Conservation (phyloP, 208 protist species). For the Acanthamoeba rhysodes region DNA sequence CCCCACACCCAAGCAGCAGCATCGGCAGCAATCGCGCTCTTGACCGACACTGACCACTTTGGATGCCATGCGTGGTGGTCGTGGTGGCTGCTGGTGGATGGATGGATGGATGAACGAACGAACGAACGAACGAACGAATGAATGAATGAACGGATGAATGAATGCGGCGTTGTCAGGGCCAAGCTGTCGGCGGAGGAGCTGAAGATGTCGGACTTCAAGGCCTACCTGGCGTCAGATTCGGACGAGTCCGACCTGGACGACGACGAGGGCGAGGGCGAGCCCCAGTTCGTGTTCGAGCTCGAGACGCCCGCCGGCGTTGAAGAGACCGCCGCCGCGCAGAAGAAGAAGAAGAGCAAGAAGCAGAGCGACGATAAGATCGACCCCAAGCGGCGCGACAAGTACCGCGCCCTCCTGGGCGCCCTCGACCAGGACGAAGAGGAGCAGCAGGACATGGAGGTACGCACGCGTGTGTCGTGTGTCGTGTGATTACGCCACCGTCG, state of each 20-base stretch:
- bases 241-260: constrained; percentile 79
- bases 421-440: constrained; percentile 55
- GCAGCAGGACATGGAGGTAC: constrained; percentile 49
- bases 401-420: not conserved
- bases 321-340: not conserved
- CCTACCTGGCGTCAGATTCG: constrained; percentile 82
- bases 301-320: constrained; percentile 10
- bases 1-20: no score
- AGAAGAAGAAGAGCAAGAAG: not conserved
- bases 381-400: constrained; percentile 33
- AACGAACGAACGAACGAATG: no score
- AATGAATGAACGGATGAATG: not conserved
- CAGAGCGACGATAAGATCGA: constrained; percentile 25
- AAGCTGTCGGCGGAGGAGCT: constrained; percentile 61
- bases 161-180: not conserved
- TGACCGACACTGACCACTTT: no score
- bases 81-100: no score
- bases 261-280: constrained; percentile 30
- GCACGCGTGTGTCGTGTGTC: not conserved
- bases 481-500: no score
- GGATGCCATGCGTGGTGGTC: no score
- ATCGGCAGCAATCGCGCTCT: no score
- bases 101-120: not conserved
- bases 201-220: constrained; percentile 81
- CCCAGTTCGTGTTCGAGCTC: constrained; percentile 62